These are phyloP conservation scores for Lachnellula arida DNA, from an alignment of 2,329 filamentous ascomycete species.

Conservation along the genomic window DNA sequence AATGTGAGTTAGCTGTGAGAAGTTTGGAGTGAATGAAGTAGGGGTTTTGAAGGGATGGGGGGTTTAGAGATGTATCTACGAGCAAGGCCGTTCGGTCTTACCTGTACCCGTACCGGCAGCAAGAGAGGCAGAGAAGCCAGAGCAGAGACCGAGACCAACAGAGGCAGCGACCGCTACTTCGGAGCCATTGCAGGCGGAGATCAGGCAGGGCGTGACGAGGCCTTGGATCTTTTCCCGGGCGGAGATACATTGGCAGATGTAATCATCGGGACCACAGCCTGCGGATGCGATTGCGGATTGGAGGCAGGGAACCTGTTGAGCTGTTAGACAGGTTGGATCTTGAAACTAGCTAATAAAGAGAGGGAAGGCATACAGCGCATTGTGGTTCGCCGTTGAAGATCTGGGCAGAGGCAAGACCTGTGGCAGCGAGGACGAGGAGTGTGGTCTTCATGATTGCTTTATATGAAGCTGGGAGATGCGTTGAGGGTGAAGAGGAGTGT, in stretches of 20 bases:
- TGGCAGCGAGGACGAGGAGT: slow-evolving; percentile 30
- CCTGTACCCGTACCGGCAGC: not conserved
- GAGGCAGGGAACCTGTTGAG: slow-evolving; percentile 33
- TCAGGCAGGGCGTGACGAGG: slow-evolving; percentile 29
- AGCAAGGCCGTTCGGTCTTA: not conserved
- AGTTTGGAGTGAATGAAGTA: too few relatives aligned
- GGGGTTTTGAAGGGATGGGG: too few relatives aligned
- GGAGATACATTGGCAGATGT: slow-evolving; percentile 36
- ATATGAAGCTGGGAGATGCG: not conserved
- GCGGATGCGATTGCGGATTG: slow-evolving; percentile 32
- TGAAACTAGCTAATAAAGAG: not conserved
- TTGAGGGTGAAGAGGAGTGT: too few relatives aligned
- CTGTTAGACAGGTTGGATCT: not conserved
- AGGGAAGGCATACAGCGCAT: slow-evolving; percentile 38
- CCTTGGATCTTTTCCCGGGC: slow-evolving; percentile 29
- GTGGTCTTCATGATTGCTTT: slow-evolving; percentile 36
- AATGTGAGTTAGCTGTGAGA: too few relatives aligned
- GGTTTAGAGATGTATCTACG: too few relatives aligned
- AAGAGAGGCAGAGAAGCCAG: slow-evolving; percentile 27
- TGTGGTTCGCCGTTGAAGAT: slow-evolving; percentile 33
- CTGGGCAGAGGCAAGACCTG: slow-evolving; percentile 38
- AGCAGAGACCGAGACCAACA: slow-evolving; percentile 32
- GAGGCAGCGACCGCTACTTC: slow-evolving; percentile 31
- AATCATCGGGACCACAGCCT: slow-evolving; percentile 36
- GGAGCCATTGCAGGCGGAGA: slow-evolving; percentile 31